Percentiles rank a stretch among this genome's conserved stretches.
These are phyloP conservation scores for Wallacemonas sp. DNA, from an alignment of 208 protist species.

Conservation along the genomic window DNA sequence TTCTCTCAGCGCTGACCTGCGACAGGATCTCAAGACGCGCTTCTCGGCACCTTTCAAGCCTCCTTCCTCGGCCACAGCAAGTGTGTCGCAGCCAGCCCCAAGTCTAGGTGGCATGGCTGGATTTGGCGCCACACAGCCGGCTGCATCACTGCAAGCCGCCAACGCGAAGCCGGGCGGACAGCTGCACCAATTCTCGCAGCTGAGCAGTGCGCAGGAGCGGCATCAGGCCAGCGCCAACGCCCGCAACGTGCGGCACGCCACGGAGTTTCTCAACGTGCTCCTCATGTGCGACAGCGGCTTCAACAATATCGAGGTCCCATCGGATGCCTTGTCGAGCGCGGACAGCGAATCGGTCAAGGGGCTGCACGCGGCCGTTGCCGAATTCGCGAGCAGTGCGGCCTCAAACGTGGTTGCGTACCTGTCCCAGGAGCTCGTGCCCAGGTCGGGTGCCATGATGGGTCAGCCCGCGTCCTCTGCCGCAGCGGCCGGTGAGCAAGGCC, in stretches of 20 bases:
- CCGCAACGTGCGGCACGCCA: constrained; percentile 17
- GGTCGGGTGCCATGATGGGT: not conserved
- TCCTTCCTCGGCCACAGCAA: not conserved
- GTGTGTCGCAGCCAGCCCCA: too few relatives aligned
- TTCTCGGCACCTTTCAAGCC: constrained; percentile 42
- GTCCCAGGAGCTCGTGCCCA: constrained; percentile 26
- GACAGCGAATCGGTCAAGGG: constrained; percentile 30
- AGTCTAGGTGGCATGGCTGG: too few relatives aligned
- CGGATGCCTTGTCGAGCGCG: constrained; percentile 2
- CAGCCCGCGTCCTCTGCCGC: not conserved
- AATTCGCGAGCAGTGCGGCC: constrained; percentile 39
- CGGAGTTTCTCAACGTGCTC: constrained; percentile 39
- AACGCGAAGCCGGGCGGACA: constrained; percentile 2
- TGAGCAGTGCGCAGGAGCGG: not conserved
- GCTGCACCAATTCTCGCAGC: constrained; percentile 6
- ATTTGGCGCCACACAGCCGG: not conserved
- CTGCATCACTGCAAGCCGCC: constrained; percentile 12
- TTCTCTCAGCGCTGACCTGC: constrained; percentile 27
- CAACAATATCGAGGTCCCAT: constrained; percentile 32
- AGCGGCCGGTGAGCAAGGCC: not conserved
- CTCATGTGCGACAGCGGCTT: constrained; percentile 49
- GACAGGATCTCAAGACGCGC: constrained; percentile 42
- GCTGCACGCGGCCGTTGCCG: constrained; percentile 28
- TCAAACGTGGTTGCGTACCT: constrained; percentile 56
- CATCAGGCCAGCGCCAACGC: not conserved